Conservation (phyloP, 345 rosid genomes). For the Boechera stricta region DNA sequence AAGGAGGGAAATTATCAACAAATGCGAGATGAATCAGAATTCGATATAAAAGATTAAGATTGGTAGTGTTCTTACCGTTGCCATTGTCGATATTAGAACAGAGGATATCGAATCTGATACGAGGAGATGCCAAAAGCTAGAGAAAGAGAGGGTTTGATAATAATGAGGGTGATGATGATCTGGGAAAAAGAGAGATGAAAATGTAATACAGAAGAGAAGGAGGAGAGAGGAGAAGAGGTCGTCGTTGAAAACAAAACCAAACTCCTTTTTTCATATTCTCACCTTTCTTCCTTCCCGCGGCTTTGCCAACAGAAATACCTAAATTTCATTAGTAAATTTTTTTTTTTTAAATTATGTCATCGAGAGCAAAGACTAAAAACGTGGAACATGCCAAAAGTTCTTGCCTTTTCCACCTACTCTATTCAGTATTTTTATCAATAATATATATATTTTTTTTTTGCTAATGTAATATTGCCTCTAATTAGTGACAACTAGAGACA, state of each 20-base stretch:
- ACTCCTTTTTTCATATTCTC: slow-evolving; percentile 28
- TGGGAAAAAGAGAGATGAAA: slow-evolving; percentile 26
- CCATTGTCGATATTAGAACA: slow-evolving; percentile 35
- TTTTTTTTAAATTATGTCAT: background rate
- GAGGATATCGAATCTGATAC: slow-evolving; percentile 21
- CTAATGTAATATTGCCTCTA: background rate
- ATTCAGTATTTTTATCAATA: background rate
- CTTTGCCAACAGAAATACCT: slow-evolving; percentile 41
- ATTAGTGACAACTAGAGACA: background rate
- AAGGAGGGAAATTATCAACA: background rate
- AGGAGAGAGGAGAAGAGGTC: slow-evolving; percentile 33
- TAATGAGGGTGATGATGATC: slow-evolving; percentile 12
- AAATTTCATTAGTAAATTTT: slow-evolving; percentile 9
- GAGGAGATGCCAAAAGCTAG: slow-evolving; percentile 1
- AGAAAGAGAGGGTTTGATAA: slow-evolving; percentile 21
- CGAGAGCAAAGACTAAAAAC: slow-evolving; percentile 10
- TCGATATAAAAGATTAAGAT: background rate
- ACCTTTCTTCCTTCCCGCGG: slow-evolving; percentile 45
- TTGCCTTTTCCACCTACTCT: slow-evolving; percentile 7
- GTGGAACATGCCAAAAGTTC: slow-evolving; percentile 11
- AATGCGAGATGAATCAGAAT: background rate
- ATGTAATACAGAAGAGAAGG: slow-evolving; percentile 18
- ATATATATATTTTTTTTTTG: background rate
- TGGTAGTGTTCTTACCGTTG: slow-evolving; percentile 29
- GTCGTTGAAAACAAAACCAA: slow-evolving; percentile 35